Base-by-base conservation (phyloP, 192 early-diverging fungal species). In the Phycomyces nitens region DNA sequence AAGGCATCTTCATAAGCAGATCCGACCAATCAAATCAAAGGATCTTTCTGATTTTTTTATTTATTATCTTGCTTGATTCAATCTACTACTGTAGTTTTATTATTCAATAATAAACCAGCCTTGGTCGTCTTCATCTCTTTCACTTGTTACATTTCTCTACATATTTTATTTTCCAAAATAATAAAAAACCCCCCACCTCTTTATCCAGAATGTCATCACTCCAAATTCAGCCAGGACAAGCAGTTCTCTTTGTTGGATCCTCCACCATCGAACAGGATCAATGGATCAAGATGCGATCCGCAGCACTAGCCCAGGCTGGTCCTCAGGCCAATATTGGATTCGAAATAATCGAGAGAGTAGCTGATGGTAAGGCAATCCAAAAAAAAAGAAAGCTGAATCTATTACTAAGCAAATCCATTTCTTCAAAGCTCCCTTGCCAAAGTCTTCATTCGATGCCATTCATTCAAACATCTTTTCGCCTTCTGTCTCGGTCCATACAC, bases 311-410 rank as follows among this genome's bases (percentile, higher is more conserved):
- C 16, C 69, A 74, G 3, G 88, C 87, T 34, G 79, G 73, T 34
- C 34, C 66, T 18, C 70, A 71, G 15, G 91, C 86, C 6, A 75
- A 63, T 16, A 86, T 94, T 10, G 78, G 82, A 38, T 96, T 96
- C 86, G 94, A 96, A 77, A 89, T 90, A 62, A 71, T 92, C 10
- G 92, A 96, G 66, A 77, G 92, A 62, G 74, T 96, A 22, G 78
- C 82, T 11, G 78, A 80, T 44, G 78, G 78, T 80, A 77, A 54
- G 60, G 29, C 20, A 43, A 21, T 26, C 26, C 20, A 53, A 5
- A 26, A 55, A 58, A 23, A 14, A 18, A 23, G 16, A 21, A 21
- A 42, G n/a, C n/a, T n/a, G n/a, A n/a, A n/a, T n/a, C n/a, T n/a
- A n/a, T n/a, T n/a, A n/a, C n/a, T n/a, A n/a, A n/a, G n/a, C n/a